Conservation (phyloP, 805 yeast species). For the Cyberlindnera subsufficiens region DNA sequence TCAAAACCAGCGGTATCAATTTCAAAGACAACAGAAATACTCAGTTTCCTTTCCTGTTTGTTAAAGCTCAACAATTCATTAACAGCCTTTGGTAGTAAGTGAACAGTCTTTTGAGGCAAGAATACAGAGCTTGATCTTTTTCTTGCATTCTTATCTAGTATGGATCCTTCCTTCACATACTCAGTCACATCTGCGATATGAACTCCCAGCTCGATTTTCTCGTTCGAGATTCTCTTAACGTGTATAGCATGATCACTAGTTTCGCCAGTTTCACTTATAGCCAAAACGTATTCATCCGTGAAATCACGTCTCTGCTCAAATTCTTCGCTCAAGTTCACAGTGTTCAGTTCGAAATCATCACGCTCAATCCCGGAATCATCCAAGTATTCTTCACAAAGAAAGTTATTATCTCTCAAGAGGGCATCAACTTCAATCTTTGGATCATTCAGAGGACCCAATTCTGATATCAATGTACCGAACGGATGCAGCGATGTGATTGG, state of each 20-base stretch:
- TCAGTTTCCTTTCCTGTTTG: conserved; percentile 53
- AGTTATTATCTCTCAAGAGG: conserved; percentile 81
- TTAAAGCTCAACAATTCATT: conserved; percentile 56
- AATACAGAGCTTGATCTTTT: conserved; percentile 87
- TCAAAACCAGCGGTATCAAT: conserved; percentile 69
- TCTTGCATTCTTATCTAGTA: conserved; percentile 82
- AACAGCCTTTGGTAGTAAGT: conserved; percentile 63
- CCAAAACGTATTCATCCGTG: conserved; percentile 54
- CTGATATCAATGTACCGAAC: conserved; percentile 87
- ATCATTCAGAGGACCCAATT: conserved; percentile 76
- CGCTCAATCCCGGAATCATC: conserved; percentile 28
- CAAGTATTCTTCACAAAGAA: conserved; percentile 75
- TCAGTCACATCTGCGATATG: conserved; percentile 80
- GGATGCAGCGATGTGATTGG: conserved; percentile 98
- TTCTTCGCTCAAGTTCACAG: conserved; percentile 22
- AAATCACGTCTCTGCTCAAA: conserved; percentile 44
- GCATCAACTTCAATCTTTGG: conserved; percentile 79
- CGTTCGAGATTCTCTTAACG: conserved; percentile 54
- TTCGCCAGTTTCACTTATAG: conserved; percentile 52
- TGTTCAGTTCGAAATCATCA: conserved; percentile 28
- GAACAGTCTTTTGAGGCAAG: conserved; percentile 67
- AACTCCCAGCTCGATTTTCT: conserved; percentile 73
- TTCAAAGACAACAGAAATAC: conserved; percentile 74
- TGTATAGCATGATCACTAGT: conserved; percentile 78
- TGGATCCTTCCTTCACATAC: conserved; percentile 64